A percentile compares a stretch with the other conserved stretches of the same genome.
phyloP scores from a whole-genome alignment of 1,139 yeast genomes.

The Schwanniomyces etchellsii region DNA sequence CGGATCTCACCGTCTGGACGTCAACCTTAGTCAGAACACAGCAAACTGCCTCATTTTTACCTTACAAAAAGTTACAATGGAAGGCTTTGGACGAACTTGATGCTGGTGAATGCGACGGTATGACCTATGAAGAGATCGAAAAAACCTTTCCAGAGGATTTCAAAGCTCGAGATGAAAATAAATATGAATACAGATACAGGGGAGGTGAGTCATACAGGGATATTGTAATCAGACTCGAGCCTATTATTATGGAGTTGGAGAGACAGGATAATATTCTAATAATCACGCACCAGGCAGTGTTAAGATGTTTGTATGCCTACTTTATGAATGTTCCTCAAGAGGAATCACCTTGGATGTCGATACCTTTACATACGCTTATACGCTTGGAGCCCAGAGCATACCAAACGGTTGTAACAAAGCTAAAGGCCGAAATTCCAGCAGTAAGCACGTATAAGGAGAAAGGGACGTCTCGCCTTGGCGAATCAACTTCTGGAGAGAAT shows the following conservation, averaged over 20 bases:
- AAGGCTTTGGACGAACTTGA: conserved; percentile 95
- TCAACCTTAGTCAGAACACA: conserved; percentile 89
- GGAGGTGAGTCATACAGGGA: conserved; percentile 98
- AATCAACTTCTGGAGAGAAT: conserved; percentile 23
- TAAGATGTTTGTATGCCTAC: conserved; percentile 93
- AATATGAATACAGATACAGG: conserved; percentile 90
- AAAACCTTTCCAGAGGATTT: conserved; percentile 86
- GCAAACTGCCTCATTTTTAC: conserved; percentile 82
- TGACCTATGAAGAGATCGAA: conserved; percentile 31
- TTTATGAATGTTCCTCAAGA: conserved; percentile 98
- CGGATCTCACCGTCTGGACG: conserved; percentile 89
- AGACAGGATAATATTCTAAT: conserved; percentile 93
- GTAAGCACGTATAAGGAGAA: conserved; percentile 94
- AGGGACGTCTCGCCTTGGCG: conserved; percentile 82
- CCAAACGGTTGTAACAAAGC: conserved; percentile 78
- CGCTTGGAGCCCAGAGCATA: conserved; percentile 93
- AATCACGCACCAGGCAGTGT: conserved; percentile 96
- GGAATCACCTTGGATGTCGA: conserved; percentile 98
- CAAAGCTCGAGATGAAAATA: conserved; percentile 91
- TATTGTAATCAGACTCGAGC: conserved; percentile 89
- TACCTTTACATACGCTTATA: conserved; percentile 91
- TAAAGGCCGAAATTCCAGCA: conserved; percentile 95
- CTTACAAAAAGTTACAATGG: conserved; percentile 82
- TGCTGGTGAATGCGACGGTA: conserved; percentile 96
- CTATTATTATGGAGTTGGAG: conserved; percentile 96